Evolutionary conservation across 768 basidiomycete species (phyloP).

Genomic region (Leccinum incarnatum): DNA sequence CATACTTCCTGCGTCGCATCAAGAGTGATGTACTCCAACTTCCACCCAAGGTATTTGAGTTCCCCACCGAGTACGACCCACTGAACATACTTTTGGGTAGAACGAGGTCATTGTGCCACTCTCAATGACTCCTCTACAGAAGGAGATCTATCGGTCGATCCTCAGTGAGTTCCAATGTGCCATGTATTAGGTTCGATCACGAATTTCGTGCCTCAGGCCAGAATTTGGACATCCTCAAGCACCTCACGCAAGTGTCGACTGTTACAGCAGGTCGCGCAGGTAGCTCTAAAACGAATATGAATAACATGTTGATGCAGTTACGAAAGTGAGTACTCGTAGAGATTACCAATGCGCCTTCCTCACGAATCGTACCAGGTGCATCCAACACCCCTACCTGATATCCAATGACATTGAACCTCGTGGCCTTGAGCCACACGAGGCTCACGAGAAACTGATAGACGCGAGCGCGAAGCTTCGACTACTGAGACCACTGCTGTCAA

Average conservation of each 20-base stretch:
- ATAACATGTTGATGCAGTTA: slow-evolving; percentile 85
- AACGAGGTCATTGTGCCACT: slow-evolving; percentile 92
- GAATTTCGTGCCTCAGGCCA: slow-evolving; percentile 46
- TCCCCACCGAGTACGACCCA: not conserved
- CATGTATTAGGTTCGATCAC: slow-evolving; percentile 17
- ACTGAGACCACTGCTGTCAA: slow-evolving; percentile 74
- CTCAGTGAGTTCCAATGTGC: slow-evolving; percentile 47
- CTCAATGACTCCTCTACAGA: slow-evolving; percentile 83
- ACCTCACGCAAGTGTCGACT: slow-evolving; percentile 47
- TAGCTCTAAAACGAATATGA: slow-evolving; percentile 55
- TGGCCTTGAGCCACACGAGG: slow-evolving; percentile 52
- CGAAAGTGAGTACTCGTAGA: slow-evolving; percentile 58
- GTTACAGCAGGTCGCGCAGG: slow-evolving; percentile 31
- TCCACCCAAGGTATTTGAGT: slow-evolving; percentile 73
- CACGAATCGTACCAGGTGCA: slow-evolving; percentile 50
- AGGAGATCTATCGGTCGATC: slow-evolving; percentile 84
- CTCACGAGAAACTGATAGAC: slow-evolving; percentile 77
- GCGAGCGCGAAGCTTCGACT: slow-evolving; percentile 85
- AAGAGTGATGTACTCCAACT: slow-evolving; percentile 91
- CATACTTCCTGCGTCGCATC: slow-evolving; percentile 90
- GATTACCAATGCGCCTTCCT: not conserved
- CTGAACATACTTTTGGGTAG: slow-evolving; percentile 36
- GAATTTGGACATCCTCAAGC: slow-evolving; percentile 65
- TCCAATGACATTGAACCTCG: slow-evolving; percentile 75
- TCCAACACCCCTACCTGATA: slow-evolving; percentile 91